Evolutionary conservation across 495 filamentous ascomycete genomes (phyloP).

Genomic region (Talaromyces trachyspermus): DNA sequence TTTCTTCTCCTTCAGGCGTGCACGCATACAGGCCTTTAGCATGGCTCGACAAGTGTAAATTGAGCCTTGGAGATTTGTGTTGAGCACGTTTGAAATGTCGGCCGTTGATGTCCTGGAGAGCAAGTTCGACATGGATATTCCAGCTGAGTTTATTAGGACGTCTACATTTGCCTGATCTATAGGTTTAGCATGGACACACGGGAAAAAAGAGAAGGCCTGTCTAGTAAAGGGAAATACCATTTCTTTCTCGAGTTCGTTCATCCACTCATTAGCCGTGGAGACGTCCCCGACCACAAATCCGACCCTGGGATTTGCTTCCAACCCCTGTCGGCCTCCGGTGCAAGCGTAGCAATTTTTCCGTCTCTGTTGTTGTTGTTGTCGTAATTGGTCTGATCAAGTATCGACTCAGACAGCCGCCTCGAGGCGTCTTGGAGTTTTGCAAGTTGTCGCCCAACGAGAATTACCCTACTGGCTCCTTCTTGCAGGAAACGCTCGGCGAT

Average conservation of each 20-base stretch:
- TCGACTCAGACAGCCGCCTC: slow-evolving; percentile 8
- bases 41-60: slow-evolving; percentile 55
- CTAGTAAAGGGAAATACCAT: slow-evolving; percentile 25
- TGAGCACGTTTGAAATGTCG: slow-evolving; percentile 43
- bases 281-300: slow-evolving; percentile 41
- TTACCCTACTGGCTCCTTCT: slow-evolving; percentile 48
- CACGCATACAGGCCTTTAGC: slow-evolving; percentile 35
- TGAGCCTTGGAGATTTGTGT: slow-evolving; percentile 67
- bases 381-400: neutral
- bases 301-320: slow-evolving; percentile 10
- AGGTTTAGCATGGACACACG: too few relatives aligned
- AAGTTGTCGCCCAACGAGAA: slow-evolving; percentile 45
- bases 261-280: slow-evolving; percentile 36
- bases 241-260: slow-evolving; percentile 31
- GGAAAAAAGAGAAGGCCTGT: too few relatives aligned
- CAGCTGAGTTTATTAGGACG: slow-evolving; percentile 71
- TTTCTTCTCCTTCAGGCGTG: slow-evolving; percentile 22
- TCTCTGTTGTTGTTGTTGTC: neutral
- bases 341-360: slow-evolving; percentile 10
- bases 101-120: slow-evolving; percentile 37
- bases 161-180: slow-evolving; percentile 46
- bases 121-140: slow-evolving; percentile 52
- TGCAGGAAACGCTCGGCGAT: slow-evolving; percentile 61
- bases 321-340: slow-evolving; percentile 15
- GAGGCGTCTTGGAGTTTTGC: slow-evolving; percentile 34